Percentiles rank a stretch among this genome's conserved stretches.
Evolutionary conservation across 345 rosid species (phyloP).

Genomic region (Citrus trifoliata): DNA sequence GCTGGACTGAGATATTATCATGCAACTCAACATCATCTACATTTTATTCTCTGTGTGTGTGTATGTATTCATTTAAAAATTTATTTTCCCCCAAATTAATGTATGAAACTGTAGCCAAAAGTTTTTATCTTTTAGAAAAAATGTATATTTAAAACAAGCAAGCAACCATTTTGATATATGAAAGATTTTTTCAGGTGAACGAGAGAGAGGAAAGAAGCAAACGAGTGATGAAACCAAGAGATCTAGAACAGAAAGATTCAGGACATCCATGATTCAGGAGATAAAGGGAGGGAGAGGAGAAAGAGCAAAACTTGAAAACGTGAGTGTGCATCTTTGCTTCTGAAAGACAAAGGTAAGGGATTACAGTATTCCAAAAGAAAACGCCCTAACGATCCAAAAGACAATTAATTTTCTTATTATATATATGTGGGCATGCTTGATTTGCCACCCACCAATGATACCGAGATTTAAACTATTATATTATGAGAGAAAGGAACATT

Average conservation of each 20-base stretch:
- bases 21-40: too few species aligned
- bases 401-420: neutral
- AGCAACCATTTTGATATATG: too few species aligned
- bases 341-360: neutral
- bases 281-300: neutral
- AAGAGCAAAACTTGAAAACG: neutral
- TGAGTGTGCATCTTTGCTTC: neutral
- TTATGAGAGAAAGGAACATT: neutral
- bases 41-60: too few species aligned
- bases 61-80: too few species aligned
- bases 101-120: too few species aligned
- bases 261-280: neutral
- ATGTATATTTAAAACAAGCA: too few species aligned
- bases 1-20: too few species aligned
- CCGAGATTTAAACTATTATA: neutral
- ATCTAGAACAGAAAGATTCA: neutral
- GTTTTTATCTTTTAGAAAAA: too few species aligned
- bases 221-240: slow-evolving; percentile 1
- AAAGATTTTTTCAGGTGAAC: too few species aligned
- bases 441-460: neutral
- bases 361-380: neutral
- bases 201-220: neutral
- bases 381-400: neutral
- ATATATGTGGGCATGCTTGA: neutral
- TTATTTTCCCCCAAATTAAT: too few species aligned